phyloP scores from a whole-genome alignment of 305 asterid species.

The Lippia alba region DNA sequence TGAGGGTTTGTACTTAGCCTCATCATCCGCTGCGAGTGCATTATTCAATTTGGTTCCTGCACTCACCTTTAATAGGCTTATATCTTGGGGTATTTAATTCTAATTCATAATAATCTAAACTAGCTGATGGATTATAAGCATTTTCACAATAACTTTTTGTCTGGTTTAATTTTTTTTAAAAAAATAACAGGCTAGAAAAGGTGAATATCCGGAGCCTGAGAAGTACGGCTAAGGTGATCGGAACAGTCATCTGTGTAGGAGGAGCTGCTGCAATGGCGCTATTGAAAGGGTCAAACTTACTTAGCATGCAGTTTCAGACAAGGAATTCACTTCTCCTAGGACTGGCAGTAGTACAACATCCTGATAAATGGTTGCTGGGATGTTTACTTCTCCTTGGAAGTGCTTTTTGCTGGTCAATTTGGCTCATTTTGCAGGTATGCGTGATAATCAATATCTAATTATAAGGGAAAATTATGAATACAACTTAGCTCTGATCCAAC shows the following conservation, averaged over 20 bases:
- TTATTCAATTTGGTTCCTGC: slow-evolving; percentile 68
- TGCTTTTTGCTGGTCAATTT: slow-evolving; percentile 60
- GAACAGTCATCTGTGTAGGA: slow-evolving; percentile 53
- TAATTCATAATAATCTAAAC: too few species aligned
- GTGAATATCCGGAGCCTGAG: slow-evolving; percentile 50
- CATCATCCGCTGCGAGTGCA: slow-evolving; percentile 76
- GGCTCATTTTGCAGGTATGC: slow-evolving; percentile 72
- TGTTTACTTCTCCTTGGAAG: slow-evolving; percentile 53
- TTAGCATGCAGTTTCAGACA: slow-evolving; percentile 48
- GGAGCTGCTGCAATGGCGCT: slow-evolving; percentile 73
- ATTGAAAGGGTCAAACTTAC: slow-evolving; percentile 70
- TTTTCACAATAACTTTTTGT: too few species aligned
- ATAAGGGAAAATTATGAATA: not conserved
- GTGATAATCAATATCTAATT: too few species aligned
- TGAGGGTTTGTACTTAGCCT: slow-evolving; percentile 63
- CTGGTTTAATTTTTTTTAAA: not conserved
- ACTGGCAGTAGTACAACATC: not conserved
- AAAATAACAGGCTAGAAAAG: slow-evolving; percentile 51
- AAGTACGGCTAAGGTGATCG: slow-evolving; percentile 62
- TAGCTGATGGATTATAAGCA: too few species aligned
- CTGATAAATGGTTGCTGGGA: slow-evolving; percentile 54
- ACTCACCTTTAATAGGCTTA: slow-evolving; percentile 70
- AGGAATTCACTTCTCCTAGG: slow-evolving; percentile 31
- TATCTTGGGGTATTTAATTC: slow-evolving; percentile 48
- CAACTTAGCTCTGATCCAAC: too few species aligned